Evolutionary conservation across 2,329 filamentous ascomycete genomes (phyloP), one percentile per base, ranked within the genome.

Genomic region (Fusarium sp.): DNA sequence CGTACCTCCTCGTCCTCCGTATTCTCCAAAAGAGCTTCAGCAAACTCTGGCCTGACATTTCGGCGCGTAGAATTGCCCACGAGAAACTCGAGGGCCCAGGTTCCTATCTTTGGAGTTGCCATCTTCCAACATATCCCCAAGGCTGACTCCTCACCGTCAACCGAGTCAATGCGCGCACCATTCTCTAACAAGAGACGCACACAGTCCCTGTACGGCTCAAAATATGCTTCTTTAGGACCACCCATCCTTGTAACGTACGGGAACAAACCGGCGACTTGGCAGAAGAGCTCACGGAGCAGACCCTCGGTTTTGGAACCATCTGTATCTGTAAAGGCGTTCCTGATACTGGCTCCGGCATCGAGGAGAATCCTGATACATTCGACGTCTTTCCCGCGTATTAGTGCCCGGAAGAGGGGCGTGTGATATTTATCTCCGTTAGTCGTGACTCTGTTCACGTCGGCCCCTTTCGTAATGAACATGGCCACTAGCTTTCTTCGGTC

Each of bases 281-380:
- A 10, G 20, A 68, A 68, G 27, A 68, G 30, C 1, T 32, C 5
- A 14, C 32, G 11, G 30, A 70, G 56, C 17, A 68, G 22, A 2
- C 17, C 30, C 15, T 52, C 60, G 12, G 43, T 38, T 4, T n/a
- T 20, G 32, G 15, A n/a, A 15, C 43, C 14, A 27, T 17, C 22
- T 11, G 38, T 6, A 11, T 35, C 27, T 22, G 27, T 9, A 11
- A 50, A 20, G 32, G 59, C 43, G 35, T 70, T 25, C 15, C 25
- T 17, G 9, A 61, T 65, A 20, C 37, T 60, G 14, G 68, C 60
- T 7, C 65, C 65, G 3, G 68, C 65, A 4, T 70, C 37, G 2
- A 70, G 56, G 17, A 70, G 11, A 2, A 69, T 22, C 30, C 25
- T 40, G 4, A 70, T 33, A n/a, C 60, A 68, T 14, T 61, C 25